These are phyloP conservation scores for Melanogaster broomeanus DNA, from an alignment of 768 basidiomycete species.

Conservation along the genomic window DNA sequence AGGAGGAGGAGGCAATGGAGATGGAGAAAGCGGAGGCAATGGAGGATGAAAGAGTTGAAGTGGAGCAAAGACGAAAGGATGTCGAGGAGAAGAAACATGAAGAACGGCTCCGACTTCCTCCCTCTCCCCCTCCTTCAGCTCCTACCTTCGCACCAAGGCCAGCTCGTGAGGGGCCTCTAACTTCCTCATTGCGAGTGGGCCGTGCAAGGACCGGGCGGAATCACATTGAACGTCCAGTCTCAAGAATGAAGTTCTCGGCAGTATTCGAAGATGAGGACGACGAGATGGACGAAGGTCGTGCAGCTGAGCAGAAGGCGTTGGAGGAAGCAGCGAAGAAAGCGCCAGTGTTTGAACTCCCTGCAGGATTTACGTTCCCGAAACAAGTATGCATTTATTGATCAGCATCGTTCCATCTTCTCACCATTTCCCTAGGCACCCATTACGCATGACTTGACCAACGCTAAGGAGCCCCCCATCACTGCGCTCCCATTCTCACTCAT, in stretches of 20 bases:
- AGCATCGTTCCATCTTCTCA: constrained; percentile 7
- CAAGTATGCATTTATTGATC: constrained; percentile 41
- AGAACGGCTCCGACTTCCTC: constrained; percentile 18
- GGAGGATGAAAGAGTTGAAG: constrained; percentile 35
- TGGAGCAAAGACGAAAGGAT: constrained; percentile 22
- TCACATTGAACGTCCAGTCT: constrained; percentile 59
- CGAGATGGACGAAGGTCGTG: constrained; percentile 40
- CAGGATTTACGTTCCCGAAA: constrained; percentile 68
- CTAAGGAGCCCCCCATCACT: constrained; percentile 67
- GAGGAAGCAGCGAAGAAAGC: constrained; percentile 57
- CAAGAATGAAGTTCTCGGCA: constrained; percentile 65
- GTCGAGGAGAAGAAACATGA: constrained; percentile 17
- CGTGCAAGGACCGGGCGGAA: constrained; percentile 56
- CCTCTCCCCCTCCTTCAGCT: constrained; percentile 10
- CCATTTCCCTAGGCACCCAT: constrained; percentile 33
- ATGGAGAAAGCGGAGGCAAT: constrained; percentile 35
- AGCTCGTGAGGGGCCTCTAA: constrained; percentile 17
- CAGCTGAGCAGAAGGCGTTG: constrained; percentile 46
- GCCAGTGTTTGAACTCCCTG: constrained; percentile 60
- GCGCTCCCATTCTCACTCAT: constrained; percentile 66
- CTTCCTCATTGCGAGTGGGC: constrained; percentile 67
- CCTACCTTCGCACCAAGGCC: constrained; percentile 22
- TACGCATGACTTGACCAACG: constrained; percentile 41
- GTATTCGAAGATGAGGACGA: constrained; percentile 54
- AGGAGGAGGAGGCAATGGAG: constrained; percentile 50